A percentile compares a stretch with the other conserved stretches of the same genome.
Conservation (phyloP, 2,329 filamentous ascomycete species). For the Hypoxylon sp. region DNA sequence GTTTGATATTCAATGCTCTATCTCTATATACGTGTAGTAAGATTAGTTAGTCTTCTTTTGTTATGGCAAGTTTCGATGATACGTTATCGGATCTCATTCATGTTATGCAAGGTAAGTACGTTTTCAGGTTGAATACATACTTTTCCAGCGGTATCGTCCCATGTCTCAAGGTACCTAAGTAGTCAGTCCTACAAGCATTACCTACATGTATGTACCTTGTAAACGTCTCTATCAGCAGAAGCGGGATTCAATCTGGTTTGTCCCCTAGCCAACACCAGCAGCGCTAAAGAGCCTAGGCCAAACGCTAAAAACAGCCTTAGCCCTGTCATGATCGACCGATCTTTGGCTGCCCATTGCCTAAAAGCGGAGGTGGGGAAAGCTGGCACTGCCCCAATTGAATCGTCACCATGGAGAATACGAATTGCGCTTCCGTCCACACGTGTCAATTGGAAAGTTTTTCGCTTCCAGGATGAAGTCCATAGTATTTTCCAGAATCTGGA, state of each 20-base stretch:
- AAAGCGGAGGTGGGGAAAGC: constrained; percentile 45
- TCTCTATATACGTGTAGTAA: neutral
- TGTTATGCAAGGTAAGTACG: constrained; percentile 2
- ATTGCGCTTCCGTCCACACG: constrained; percentile 39
- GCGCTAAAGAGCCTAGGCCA: constrained; percentile 26
- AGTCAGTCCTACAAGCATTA: no score
- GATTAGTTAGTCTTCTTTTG: constrained; percentile 10
- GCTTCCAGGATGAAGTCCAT: constrained; percentile 15
- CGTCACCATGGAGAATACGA: constrained; percentile 46
- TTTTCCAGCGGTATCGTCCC: neutral
- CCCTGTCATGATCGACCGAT: constrained; percentile 46
- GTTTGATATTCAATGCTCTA: constrained; percentile 3
- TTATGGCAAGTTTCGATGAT: constrained; percentile 19
- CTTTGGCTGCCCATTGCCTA: constrained; percentile 36
- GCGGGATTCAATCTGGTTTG: constrained; percentile 17
- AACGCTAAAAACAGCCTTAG: constrained; percentile 21
- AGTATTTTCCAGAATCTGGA: constrained; percentile 10
- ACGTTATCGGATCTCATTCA: constrained; percentile 5
- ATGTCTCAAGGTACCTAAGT: constrained; percentile 1
- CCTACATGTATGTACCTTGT: constrained; percentile 7
- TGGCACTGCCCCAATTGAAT: constrained; percentile 37
- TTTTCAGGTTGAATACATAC: constrained; percentile 18
- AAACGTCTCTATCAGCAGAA: constrained; percentile 19
- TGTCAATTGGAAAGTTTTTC: constrained; percentile 12
- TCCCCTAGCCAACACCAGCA: constrained; percentile 30